These are phyloP conservation scores for Naganishia albida DNA, from an alignment of 1,284 basidiomycete species.

Conservation along the genomic window DNA sequence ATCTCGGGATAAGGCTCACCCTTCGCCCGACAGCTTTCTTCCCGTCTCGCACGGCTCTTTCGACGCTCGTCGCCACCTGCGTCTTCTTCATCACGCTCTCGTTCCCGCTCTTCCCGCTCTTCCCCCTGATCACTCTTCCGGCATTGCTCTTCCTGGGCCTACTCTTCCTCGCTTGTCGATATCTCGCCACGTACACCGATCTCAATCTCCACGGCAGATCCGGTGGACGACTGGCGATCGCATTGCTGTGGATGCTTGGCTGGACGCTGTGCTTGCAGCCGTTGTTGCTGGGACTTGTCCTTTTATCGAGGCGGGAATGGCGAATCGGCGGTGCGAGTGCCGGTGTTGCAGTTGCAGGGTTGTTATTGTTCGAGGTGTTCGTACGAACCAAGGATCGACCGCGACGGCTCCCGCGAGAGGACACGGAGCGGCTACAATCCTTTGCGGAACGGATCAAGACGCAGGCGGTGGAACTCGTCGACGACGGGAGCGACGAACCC, in stretches of 20 bases:
- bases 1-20: not conserved
- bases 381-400: constrained; percentile 26
- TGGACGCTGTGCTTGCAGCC: constrained; percentile 63
- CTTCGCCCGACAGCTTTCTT: constrained; percentile 61
- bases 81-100: constrained; percentile 70
- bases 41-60: constrained; percentile 69
- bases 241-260: constrained; percentile 67
- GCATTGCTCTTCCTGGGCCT: constrained; percentile 67
- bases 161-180: constrained; percentile 71
- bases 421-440: not conserved
- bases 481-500: not conserved
- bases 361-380: constrained; percentile 37
- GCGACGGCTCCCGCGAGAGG: not conserved
- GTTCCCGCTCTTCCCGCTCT: constrained; percentile 67
- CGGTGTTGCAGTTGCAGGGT: constrained; percentile 1
- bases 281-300: constrained; percentile 68
- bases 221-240: constrained; percentile 70
- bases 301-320: constrained; percentile 68
- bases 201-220: constrained; percentile 65
- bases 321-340: constrained; percentile 59
- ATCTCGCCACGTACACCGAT: constrained; percentile 72
- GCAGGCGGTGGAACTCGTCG: constrained; percentile 2
- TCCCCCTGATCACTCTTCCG: constrained; percentile 72
- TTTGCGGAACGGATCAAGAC: not conserved
- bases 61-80: constrained; percentile 66